Percentiles rank a stretch among this genome's conserved stretches.
These are phyloP conservation scores for Myochromella boudieri DNA, from an alignment of 768 basidiomycete species.

Conservation along the genomic window DNA sequence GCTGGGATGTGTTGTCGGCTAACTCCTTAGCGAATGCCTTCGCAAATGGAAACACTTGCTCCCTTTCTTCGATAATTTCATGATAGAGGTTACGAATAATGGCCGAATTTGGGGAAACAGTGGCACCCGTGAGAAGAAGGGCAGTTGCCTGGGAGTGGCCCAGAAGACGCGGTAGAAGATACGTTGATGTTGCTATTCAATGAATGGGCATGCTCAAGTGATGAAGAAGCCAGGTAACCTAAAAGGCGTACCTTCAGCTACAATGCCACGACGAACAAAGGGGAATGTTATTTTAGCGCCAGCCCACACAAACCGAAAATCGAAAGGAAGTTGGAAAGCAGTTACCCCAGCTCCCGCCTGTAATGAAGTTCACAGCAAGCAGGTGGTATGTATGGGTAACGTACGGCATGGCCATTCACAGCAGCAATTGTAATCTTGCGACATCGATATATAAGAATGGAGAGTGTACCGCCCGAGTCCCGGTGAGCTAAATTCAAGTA, in stretches of 20 bases:
- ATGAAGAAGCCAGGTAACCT: neutral
- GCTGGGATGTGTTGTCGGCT: constrained; percentile 47
- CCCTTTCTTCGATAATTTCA: constrained; percentile 44
- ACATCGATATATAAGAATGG: constrained; percentile 49
- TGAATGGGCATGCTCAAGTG: neutral
- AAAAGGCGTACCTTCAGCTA: constrained; percentile 40
- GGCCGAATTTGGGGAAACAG: constrained; percentile 43
- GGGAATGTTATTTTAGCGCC: constrained; percentile 44
- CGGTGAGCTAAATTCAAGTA: constrained; percentile 41
- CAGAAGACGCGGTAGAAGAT: constrained; percentile 54
- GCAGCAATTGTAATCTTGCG: constrained; percentile 54
- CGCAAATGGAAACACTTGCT: constrained; percentile 52
- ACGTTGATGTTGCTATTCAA: constrained; percentile 36
- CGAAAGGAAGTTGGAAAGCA: constrained; percentile 44
- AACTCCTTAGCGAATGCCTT: constrained; percentile 53
- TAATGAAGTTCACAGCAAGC: neutral
- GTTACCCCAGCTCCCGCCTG: constrained; percentile 44
- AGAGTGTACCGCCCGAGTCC: constrained; percentile 46
- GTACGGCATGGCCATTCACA: constrained; percentile 49
- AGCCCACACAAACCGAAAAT: constrained; percentile 47
- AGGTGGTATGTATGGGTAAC: constrained; percentile 10
- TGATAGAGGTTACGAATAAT: constrained; percentile 45
- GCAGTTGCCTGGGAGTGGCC: constrained; percentile 51
- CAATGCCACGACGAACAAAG: constrained; percentile 44
- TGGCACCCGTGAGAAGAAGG: constrained; percentile 49